Base-by-base conservation (phyloP, 108 stramenopile species). In the Discostella pseudostelligera region DNA sequence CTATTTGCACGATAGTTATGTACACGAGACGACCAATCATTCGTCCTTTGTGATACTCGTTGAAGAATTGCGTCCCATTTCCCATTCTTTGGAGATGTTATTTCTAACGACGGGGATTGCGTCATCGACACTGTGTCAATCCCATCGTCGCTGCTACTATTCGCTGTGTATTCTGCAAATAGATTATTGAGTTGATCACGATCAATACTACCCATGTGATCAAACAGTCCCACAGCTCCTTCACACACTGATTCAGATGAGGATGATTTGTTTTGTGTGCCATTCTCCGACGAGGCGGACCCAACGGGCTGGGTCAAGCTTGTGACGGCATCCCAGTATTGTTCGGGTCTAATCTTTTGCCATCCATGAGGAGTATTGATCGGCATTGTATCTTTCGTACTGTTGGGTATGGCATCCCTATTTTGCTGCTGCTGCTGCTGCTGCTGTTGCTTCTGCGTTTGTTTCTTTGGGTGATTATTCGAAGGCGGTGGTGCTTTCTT, bases 281-380 rank as follows among this genome's bases (percentile, higher is more conserved):
- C 55, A 20, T 25, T 1, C 8, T 39, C 55, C 29, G 55, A 17
- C 0, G 29, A 11, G 16, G 44, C 13, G 4, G 68, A 39, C 22
- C 39, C 12, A 42, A 45, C 17, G 24, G 40, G 32, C 37, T 25
- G 6, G 2, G 36, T 39, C 36, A 77, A 43, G 22, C 57, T 67
- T 3, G 42, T 29, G 17, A 80, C 67, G 9, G 83, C 86, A 14
- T 72, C 51, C n/a, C 60, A 56, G 55, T 88, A 92, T 42, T 74
- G 53, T 22, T 69, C 81, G 4, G 84, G 74, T 28, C 81, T 67
- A 20, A 92, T 62, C 21, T 70, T 69, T 62, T 87, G 87, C 69
- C 86, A 72, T 44, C 90, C 90, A 70, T 88, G 78, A 0, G 86
- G 83, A 13, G 90, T 92, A 70, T 84, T 79, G 10, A 88, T 68